Evolutionary conservation across 2,329 filamentous ascomycete species (phyloP).

Genomic region (Penicillium sp.): DNA sequence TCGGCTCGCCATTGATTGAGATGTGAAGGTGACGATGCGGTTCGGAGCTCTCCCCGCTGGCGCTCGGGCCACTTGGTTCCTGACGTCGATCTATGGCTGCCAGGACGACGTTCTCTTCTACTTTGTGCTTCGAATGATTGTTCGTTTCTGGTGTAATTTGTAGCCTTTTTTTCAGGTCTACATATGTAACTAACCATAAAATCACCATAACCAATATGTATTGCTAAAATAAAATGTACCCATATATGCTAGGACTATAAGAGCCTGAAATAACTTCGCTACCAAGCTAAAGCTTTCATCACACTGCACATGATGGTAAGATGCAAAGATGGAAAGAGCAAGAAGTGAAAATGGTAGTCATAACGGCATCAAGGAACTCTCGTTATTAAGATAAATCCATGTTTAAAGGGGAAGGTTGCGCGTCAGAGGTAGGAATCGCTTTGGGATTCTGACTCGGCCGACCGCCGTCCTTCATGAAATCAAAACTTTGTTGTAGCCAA

Average conservation of each 20-base stretch:
- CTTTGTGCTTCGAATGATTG: no score
- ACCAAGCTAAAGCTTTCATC: neutral
- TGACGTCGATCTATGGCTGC: slow-evolving; percentile 7
- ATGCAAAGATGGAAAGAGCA: neutral
- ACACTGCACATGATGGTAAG: neutral
- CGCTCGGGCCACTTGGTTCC: slow-evolving; percentile 19
- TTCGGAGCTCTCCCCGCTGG: slow-evolving; percentile 24
- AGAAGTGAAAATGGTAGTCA: neutral
- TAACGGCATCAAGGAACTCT: neutral
- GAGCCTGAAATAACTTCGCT: neutral
- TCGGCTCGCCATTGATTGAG: slow-evolving; percentile 36
- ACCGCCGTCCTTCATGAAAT: slow-evolving; percentile 39
- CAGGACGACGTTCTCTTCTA: neutral
- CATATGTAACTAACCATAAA: neutral
- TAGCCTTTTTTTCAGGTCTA: neutral
- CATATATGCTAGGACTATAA: neutral
- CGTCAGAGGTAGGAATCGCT: slow-evolving; percentile 3
- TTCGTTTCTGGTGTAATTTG: neutral
- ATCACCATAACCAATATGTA: neutral
- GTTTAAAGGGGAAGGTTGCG: slow-evolving; percentile 10
- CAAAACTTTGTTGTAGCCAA: slow-evolving; percentile 47
- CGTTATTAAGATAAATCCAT: slow-evolving; percentile 17
- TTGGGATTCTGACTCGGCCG: slow-evolving; percentile 13
- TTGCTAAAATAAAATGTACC: neutral
- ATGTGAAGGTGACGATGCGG: slow-evolving; percentile 20